Evolutionary conservation across 2,329 filamentous ascomycete species (phyloP).

Genomic region (Acephala macrosclerotiorum): DNA sequence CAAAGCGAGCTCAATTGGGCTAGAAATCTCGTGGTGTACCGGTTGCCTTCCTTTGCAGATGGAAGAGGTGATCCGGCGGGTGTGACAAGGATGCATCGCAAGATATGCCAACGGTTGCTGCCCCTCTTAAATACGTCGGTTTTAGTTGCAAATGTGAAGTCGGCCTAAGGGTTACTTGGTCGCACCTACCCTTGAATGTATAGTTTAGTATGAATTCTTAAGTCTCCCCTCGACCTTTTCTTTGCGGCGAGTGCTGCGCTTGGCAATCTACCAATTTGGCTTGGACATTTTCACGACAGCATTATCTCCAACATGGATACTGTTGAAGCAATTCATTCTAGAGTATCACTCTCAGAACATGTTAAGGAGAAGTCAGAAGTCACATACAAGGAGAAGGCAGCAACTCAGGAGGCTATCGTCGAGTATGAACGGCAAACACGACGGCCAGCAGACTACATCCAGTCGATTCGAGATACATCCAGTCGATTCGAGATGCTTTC

Average conservation of each 20-base stretch:
- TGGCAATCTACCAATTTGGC: not conserved
- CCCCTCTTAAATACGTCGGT: not conserved
- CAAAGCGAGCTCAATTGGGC: not conserved
- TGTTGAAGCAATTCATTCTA: constrained; percentile 5
- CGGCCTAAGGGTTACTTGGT: not conserved
- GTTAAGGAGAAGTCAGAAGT: constrained; percentile 12
- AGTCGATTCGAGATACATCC: constrained; percentile 12
- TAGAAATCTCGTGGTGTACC: not conserved
- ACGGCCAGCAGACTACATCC: constrained; percentile 8
- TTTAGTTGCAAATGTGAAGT: not conserved
- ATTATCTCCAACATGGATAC: constrained; percentile 4
- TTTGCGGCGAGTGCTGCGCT: not conserved
- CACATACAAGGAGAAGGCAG: constrained; percentile 21
- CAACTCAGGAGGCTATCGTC: constrained; percentile 9
- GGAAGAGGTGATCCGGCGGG: too few species aligned
- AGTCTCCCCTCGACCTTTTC: not conserved
- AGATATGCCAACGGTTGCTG: not conserved
- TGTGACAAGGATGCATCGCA: too few species aligned
- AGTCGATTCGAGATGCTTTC: constrained; percentile 16
- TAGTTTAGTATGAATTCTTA: not conserved
- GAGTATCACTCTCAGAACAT: not conserved
- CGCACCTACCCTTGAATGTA: not conserved
- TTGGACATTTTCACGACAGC: constrained; percentile 5
- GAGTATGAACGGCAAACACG: constrained; percentile 10
- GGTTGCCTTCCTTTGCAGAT: not conserved